Evolutionary conservation across 768 basidiomycete genomes (phyloP).

Genomic region (Lactarius quietus): DNA sequence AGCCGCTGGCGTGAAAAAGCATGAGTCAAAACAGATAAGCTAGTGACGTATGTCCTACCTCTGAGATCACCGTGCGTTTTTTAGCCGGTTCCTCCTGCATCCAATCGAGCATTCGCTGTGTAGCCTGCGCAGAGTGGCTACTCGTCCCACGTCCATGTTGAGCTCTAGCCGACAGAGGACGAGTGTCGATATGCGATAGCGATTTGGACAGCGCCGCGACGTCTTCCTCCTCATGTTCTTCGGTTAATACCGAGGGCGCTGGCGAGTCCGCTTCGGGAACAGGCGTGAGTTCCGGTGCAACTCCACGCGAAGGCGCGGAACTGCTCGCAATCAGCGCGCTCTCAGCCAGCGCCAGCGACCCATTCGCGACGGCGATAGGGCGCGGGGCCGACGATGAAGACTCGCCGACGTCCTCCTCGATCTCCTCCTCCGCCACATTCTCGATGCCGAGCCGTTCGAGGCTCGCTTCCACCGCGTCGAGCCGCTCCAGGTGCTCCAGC

Average conservation of each 20-base stretch:
- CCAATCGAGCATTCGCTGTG: slow-evolving; percentile 43
- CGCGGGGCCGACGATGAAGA: slow-evolving; percentile 15
- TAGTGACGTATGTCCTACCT: slow-evolving; percentile 42
- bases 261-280: slow-evolving; percentile 24
- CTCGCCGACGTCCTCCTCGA: slow-evolving; percentile 32
- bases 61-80: slow-evolving; percentile 63
- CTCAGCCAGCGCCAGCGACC: not conserved
- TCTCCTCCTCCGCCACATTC: slow-evolving; percentile 45
- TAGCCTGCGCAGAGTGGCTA: slow-evolving; percentile 32
- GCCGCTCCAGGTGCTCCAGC: slow-evolving; percentile 77
- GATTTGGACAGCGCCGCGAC: slow-evolving; percentile 77
- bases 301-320: slow-evolving; percentile 19
- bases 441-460: slow-evolving; percentile 68
- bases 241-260: slow-evolving; percentile 16
- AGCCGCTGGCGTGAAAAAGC: slow-evolving; percentile 49
- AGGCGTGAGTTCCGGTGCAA: slow-evolving; percentile 22
- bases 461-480: slow-evolving; percentile 80
- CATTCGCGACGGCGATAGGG: slow-evolving; percentile 4
- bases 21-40: not conserved
- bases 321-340: slow-evolving; percentile 1
- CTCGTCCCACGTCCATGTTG: slow-evolving; percentile 38
- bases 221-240: slow-evolving; percentile 58
- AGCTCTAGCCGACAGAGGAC: slow-evolving; percentile 31
- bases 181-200: slow-evolving; percentile 62
- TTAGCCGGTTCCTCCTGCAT: slow-evolving; percentile 40